Percentiles rank a stretch among this genome's conserved stretches.
Conservation (phyloP, 2,329 filamentous ascomycete species). For the Pseudomassariella vexata region DNA sequence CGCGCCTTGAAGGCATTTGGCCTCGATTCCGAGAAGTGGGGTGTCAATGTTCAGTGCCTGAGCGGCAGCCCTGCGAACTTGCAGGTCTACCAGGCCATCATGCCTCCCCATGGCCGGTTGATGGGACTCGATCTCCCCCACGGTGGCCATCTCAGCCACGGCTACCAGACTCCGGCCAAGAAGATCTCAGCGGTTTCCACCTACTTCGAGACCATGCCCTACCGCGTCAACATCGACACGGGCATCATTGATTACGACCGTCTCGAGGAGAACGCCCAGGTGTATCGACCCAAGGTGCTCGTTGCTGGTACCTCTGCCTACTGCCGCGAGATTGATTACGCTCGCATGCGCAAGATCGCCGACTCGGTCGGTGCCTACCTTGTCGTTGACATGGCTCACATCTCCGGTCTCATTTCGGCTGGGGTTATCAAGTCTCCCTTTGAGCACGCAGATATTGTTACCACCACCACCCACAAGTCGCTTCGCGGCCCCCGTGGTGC, state of each 20-base stretch:
- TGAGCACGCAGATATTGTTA: slow-evolving; percentile 88
- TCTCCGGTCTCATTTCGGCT: slow-evolving; percentile 90
- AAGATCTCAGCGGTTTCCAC: slow-evolving; percentile 98
- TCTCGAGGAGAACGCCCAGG: slow-evolving; percentile 80
- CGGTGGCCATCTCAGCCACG: slow-evolving; percentile 91
- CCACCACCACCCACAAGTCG: slow-evolving; percentile 98
- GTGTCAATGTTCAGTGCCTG: slow-evolving; percentile 95
- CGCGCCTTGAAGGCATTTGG: slow-evolving; percentile 90
- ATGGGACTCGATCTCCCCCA: slow-evolving; percentile 97
- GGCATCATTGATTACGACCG: slow-evolving; percentile 96
- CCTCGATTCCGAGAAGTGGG: slow-evolving; percentile 84
- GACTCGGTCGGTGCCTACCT: slow-evolving; percentile 93
- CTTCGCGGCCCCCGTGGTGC: slow-evolving; percentile 94
- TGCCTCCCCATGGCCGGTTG: slow-evolving; percentile 89
- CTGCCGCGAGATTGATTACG: slow-evolving; percentile 96
- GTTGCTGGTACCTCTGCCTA: slow-evolving; percentile 97
- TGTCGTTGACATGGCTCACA: slow-evolving; percentile 97
- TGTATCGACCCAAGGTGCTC: slow-evolving; percentile 94
- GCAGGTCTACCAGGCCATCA: slow-evolving; percentile 96
- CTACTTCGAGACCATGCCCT: slow-evolving; percentile 98
- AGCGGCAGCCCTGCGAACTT: slow-evolving; percentile 93
- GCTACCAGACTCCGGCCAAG: slow-evolving; percentile 91
- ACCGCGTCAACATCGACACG: slow-evolving; percentile 82
- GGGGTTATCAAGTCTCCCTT: slow-evolving; percentile 93
- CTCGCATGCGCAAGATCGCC: slow-evolving; percentile 91